Evolutionary conservation across 331 rosid genomes (phyloP).

Genomic region (Malus hybrid): DNA sequence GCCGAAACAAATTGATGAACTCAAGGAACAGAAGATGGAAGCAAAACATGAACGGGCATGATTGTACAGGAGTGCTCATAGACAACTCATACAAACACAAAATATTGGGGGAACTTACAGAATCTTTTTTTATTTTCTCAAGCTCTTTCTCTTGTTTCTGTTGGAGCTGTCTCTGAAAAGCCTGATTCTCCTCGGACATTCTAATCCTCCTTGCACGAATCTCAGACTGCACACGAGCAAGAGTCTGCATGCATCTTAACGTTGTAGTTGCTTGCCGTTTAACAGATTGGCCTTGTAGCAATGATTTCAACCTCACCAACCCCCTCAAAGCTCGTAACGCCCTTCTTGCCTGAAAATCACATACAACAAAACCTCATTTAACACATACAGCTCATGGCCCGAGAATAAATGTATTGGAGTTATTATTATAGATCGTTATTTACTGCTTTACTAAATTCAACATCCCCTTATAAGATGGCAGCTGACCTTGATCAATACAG

Average conservation of each 20-base stretch:
- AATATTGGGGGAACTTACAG: constrained; percentile 30
- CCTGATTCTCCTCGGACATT: constrained; percentile 82
- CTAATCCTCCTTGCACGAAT: constrained; percentile 64
- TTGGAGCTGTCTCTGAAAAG: constrained; percentile 56
- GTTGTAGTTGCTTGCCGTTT: constrained; percentile 73
- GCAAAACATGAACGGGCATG: background rate
- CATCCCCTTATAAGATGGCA: background rate
- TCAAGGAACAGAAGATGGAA: background rate
- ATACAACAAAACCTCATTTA: background rate
- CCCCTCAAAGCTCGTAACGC: constrained; percentile 66
- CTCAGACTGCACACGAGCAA: constrained; percentile 69
- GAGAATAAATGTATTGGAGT: background rate
- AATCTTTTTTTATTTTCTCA: constrained; percentile 41
- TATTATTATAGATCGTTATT: background rate
- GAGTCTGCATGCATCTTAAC: constrained; percentile 86
- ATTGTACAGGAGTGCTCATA: background rate
- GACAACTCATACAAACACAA: background rate
- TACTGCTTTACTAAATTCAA: background rate
- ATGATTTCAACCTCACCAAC: constrained; percentile 67
- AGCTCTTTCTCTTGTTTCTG: constrained; percentile 60
- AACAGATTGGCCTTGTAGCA: constrained; percentile 70
- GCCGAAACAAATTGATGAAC: background rate
- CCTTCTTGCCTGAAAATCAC: constrained; percentile 68
- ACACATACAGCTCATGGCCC: background rate
- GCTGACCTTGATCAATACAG: background rate